Percentiles rank a stretch among this genome's conserved stretches.
These are phyloP conservation scores for Desmodesmus armatus DNA, from an alignment of 139 green algal genomes.

Conservation along the genomic window DNA sequence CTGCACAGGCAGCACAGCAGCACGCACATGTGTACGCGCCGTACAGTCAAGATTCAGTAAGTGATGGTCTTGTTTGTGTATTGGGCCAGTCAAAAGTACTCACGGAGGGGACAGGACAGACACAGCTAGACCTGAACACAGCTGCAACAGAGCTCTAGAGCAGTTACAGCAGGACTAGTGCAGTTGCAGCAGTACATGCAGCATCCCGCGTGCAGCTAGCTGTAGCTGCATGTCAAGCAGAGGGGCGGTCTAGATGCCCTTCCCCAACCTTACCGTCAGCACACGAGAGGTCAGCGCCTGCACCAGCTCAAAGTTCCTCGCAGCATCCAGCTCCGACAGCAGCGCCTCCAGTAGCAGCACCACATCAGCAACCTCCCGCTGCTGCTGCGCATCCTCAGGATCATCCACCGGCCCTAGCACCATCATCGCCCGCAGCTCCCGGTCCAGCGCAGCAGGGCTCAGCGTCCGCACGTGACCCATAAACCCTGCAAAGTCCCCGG, in stretches of 20 bases:
- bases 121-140: background rate
- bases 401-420: slow-evolving; percentile 47
- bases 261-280: slow-evolving; percentile 49
- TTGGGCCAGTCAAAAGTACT: background rate
- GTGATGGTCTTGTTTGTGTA: background rate
- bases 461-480: slow-evolving; percentile 61
- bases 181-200: background rate
- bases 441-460: slow-evolving; percentile 71
- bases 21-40: background rate
- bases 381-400: slow-evolving; percentile 56
- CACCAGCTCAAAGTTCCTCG: slow-evolving; percentile 86
- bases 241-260: too few relatives aligned
- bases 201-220: too few relatives aligned
- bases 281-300: slow-evolving; percentile 63
- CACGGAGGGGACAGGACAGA: too few relatives aligned
- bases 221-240: too few relatives aligned
- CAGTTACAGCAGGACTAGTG: background rate
- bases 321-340: slow-evolving; percentile 55
- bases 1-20: slow-evolving; percentile 12
- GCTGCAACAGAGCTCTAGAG: background rate
- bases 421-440: slow-evolving; percentile 80
- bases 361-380: slow-evolving; percentile 64
- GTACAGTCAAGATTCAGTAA: background rate
- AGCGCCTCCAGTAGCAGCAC: slow-evolving; percentile 76
- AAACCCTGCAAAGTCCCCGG: slow-evolving; percentile 62